Conservation (phyloP, 805 yeast species). For the Teunomyces atbi region DNA sequence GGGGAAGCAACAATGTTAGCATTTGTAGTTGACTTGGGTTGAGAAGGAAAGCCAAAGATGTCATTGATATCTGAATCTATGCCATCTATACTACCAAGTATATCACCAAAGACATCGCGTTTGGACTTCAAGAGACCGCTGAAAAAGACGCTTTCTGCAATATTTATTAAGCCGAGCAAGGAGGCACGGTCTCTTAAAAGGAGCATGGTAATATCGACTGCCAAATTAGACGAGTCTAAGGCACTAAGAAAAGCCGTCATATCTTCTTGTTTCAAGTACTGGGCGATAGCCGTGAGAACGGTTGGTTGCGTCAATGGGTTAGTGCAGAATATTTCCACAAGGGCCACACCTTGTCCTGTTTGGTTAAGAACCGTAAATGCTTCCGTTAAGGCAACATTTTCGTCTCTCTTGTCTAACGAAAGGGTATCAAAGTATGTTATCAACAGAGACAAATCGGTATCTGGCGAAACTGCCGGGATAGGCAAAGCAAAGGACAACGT, state of each 20-base stretch:
- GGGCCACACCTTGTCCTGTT: constrained; percentile 15
- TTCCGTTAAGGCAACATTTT: constrained; percentile 14
- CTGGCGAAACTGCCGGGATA: not conserved
- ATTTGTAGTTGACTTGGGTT: not conserved
- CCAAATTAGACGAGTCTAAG: constrained; percentile 18
- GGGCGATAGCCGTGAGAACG: constrained; percentile 16
- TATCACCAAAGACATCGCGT: constrained; percentile 5
- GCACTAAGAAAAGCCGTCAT: constrained; percentile 14
- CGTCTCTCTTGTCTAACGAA: constrained; percentile 6
- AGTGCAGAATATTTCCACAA: constrained; percentile 15
- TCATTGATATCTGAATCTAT: not conserved
- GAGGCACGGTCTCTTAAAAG: constrained; percentile 18
- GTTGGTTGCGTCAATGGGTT: constrained; percentile 16
- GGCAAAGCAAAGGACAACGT: not conserved
- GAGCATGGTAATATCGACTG: constrained; percentile 18
- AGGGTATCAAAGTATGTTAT: not conserved
- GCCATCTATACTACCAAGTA: constrained; percentile 4
- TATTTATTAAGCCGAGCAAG: constrained; percentile 15
- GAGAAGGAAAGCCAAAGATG: not conserved
- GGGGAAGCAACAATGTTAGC: not conserved
- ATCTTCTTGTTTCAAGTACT: constrained; percentile 15
- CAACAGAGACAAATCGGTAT: not conserved
- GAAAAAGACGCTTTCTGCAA: constrained; percentile 13
- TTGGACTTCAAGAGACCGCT: constrained; percentile 5
- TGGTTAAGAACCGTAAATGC: constrained; percentile 18